Conservation (phyloP, 2,329 filamentous ascomycete species). For the Ceratocystis variospora region DNA sequence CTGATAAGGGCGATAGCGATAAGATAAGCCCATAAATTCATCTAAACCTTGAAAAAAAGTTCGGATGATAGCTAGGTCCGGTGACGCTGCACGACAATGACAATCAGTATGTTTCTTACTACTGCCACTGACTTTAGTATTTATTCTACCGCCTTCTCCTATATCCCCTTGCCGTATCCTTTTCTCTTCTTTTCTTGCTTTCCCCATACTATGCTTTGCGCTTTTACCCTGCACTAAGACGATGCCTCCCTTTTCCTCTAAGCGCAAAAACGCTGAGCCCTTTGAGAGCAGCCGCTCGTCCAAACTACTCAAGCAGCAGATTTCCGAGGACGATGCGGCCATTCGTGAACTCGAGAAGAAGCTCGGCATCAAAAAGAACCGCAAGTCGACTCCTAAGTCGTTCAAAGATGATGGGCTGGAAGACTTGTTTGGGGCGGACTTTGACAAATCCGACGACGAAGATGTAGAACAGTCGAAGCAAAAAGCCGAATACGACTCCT, state of each 20-base stretch:
- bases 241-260: slow-evolving; percentile 5
- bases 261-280: slow-evolving; percentile 13
- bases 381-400: slow-evolving; percentile 57
- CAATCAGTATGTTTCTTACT: no score
- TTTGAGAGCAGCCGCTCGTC: slow-evolving; percentile 10
- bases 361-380: slow-evolving; percentile 63
- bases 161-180: background rate
- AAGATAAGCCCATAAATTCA: slow-evolving; percentile 1
- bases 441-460: slow-evolving; percentile 36
- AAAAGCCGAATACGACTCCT: slow-evolving; percentile 44
- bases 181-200: background rate
- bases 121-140: no score
- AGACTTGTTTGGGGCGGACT: slow-evolving; percentile 58
- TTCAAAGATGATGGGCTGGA: slow-evolving; percentile 75
- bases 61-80: background rate
- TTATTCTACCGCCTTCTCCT: no score
- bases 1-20: slow-evolving; percentile 13
- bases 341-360: slow-evolving; percentile 80
- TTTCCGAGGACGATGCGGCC: slow-evolving; percentile 73
- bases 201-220: no score
- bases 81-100: no score
- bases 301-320: slow-evolving; percentile 40
- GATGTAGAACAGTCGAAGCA: slow-evolving; percentile 48
- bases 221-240: background rate
- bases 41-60: slow-evolving; percentile 13